A percentile compares a stretch with the other conserved stretches of the same genome.
phyloP scores from a whole-genome alignment of 441 rosid genomes.

The Corymbia citriodora region DNA sequence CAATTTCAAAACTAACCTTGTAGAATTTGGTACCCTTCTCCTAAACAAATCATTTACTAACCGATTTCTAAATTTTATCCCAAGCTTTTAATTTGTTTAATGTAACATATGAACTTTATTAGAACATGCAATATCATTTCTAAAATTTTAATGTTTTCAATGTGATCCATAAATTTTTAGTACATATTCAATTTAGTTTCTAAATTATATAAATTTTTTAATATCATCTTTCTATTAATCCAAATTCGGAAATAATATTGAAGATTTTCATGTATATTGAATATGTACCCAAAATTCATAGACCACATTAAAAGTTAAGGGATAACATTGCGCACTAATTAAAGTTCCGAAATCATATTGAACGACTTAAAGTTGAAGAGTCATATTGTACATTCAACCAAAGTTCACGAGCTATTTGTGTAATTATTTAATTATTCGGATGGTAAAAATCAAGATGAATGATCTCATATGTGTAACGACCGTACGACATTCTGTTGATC shows the following conservation, averaged over 20 bases:
- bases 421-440: neutral
- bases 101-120: no score
- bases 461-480: neutral
- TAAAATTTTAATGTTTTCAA: no score
- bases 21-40: neutral
- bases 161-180: rapidly evolving
- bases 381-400: rapidly evolving
- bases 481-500: neutral
- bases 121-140: no score
- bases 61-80: no score
- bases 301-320: rapidly evolving
- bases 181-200: neutral
- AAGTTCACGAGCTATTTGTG: neutral
- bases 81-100: no score
- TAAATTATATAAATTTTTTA: no score
- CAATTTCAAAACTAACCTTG: neutral
- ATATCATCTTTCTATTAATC: rapidly evolving
- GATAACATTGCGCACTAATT: rapidly evolving
- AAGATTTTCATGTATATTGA: no score
- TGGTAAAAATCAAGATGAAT: neutral
- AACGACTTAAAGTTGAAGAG: neutral
- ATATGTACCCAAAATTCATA: no score
- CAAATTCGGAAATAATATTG: no score
- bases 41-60: neutral
- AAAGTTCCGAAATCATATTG: neutral